phyloP scores from a whole-genome alignment of 768 basidiomycete genomes.

The Epithele typhae region DNA sequence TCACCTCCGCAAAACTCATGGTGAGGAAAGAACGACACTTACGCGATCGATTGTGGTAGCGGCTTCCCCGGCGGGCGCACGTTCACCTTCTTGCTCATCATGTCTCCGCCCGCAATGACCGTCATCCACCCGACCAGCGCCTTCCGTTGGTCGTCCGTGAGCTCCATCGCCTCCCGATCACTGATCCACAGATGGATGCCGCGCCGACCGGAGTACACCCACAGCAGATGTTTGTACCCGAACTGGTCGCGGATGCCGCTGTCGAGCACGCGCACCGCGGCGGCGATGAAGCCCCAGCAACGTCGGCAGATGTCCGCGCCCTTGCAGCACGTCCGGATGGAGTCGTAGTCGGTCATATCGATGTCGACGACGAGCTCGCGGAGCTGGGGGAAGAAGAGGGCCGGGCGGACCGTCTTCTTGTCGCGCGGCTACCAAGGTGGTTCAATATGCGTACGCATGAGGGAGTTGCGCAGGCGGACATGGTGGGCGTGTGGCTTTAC shows the following conservation, averaged over 20 bases:
- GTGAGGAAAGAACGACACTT: conserved; percentile 6
- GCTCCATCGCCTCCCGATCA: conserved; percentile 79
- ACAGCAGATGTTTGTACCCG: conserved; percentile 84
- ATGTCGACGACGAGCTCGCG: conserved; percentile 99
- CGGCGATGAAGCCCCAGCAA: conserved; percentile 94
- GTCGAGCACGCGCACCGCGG: conserved; percentile 87
- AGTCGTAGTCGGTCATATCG: conserved; percentile 99
- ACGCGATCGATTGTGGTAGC: conserved; percentile 77
- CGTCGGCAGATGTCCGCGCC: conserved; percentile 85
- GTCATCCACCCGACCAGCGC: conserved; percentile 86
- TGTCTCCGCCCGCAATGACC: conserved; percentile 76
- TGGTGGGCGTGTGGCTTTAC: too few species aligned
- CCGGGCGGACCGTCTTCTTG: conserved; percentile 74
- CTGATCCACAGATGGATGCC: conserved; percentile 99
- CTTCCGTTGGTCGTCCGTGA: conserved; percentile 89
- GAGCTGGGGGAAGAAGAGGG: conserved; percentile 63
- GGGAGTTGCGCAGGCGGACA: not conserved
- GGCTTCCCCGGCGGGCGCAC: conserved; percentile 44
- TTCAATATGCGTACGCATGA: not conserved
- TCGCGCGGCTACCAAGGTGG: conserved; percentile 66
- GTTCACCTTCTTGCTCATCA: conserved; percentile 79
- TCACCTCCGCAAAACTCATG: too few species aligned
- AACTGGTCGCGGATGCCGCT: conserved; percentile 79
- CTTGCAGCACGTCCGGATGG: conserved; percentile 91
- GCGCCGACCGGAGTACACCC: conserved; percentile 98